Conservation (phyloP, 768 basidiomycete species). For the Rhodocollybia butyracea region DNA sequence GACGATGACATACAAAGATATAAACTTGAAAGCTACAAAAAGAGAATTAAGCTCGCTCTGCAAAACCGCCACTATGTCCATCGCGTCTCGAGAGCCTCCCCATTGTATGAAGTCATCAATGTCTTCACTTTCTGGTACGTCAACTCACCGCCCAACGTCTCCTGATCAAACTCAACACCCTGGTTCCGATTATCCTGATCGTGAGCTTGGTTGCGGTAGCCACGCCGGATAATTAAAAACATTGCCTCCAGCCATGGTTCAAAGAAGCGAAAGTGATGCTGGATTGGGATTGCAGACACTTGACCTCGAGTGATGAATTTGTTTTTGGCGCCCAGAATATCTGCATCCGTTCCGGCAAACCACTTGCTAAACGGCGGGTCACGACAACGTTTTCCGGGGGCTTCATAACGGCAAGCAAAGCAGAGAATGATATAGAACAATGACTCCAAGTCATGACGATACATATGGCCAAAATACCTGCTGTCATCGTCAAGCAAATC, state of each 20-base stretch:
- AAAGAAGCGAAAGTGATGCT: not conserved
- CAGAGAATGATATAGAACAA: conserved; percentile 5
- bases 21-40: too few relatives aligned
- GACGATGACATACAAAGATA: too few relatives aligned
- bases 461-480: not conserved
- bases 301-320: not conserved
- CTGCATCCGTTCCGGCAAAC: not conserved
- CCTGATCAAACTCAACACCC: too few relatives aligned
- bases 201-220: too few relatives aligned
- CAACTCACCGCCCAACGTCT: too few relatives aligned
- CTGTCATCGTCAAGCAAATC: not conserved
- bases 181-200: too few relatives aligned
- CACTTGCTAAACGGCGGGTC: not conserved
- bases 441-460: conserved; percentile 10
- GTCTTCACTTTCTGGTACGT: too few relatives aligned
- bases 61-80: too few relatives aligned
- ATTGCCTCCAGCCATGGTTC: not conserved
- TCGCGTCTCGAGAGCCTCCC: too few relatives aligned
- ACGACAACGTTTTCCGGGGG: not conserved
- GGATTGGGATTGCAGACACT: not conserved
- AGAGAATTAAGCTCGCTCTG: too few relatives aligned
- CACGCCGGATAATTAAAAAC: not conserved
- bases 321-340: not conserved
- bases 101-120: too few relatives aligned
- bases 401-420: not conserved